A percentile compares a stretch with the other conserved stretches of the same genome.
Evolutionary conservation across 2,329 filamentous ascomycete species (phyloP).

Genomic region (Helotiales sp.): DNA sequence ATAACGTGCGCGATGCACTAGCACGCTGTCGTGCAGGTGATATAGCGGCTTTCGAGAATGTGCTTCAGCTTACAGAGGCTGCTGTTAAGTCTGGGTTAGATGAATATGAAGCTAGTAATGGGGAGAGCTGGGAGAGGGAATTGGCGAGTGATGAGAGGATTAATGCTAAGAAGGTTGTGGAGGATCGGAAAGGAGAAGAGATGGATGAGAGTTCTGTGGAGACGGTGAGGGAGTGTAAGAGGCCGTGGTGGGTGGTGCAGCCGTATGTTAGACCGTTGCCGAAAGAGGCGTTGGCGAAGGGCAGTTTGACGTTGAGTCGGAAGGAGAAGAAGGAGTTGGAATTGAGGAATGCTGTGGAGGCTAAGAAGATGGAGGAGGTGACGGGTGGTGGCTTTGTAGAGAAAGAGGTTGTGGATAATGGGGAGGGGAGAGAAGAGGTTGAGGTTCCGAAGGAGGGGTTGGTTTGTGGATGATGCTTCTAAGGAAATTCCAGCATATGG

Average conservation of each 20-base stretch:
- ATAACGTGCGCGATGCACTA: constrained; percentile 81
- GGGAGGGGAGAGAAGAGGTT: constrained; percentile 18
- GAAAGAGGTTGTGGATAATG: constrained; percentile 14
- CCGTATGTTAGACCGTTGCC: constrained; percentile 84
- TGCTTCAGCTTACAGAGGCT: constrained; percentile 73
- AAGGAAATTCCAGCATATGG: no score
- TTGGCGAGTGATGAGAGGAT: constrained; percentile 27
- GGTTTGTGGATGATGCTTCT: constrained; percentile 25
- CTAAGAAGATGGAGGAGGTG: not conserved
- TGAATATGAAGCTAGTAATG: constrained; percentile 59
- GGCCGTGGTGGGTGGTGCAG: constrained; percentile 90
- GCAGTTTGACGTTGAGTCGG: constrained; percentile 72
- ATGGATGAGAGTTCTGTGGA: constrained; percentile 60
- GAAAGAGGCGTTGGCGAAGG: constrained; percentile 81
- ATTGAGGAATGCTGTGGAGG: not conserved
- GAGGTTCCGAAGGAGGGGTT: constrained; percentile 29
- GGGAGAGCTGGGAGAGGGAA: constrained; percentile 49
- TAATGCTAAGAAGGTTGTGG: constrained; percentile 32
- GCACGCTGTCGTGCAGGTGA: constrained; percentile 69
- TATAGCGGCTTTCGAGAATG: constrained; percentile 73
- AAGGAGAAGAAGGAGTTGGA: constrained; percentile 55
- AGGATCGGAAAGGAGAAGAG: constrained; percentile 34
- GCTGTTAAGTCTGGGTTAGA: constrained; percentile 72
- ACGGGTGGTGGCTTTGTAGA: constrained; percentile 12
- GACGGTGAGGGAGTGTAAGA: constrained; percentile 70